phyloP scores from a whole-genome alignment of 805 yeast genomes.

The Tetrapisispora iriomotensis region DNA sequence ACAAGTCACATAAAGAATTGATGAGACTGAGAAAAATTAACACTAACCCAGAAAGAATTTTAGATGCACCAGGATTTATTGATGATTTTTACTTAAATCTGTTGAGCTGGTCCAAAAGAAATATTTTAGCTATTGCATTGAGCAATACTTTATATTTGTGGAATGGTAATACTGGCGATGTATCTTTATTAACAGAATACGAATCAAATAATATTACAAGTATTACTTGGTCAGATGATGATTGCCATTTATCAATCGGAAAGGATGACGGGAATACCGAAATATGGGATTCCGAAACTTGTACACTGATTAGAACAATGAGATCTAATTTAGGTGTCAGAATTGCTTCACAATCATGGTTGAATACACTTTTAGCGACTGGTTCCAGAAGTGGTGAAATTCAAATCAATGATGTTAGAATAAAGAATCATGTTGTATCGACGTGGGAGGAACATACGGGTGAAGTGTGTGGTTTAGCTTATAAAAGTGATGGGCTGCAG shows the following conservation, averaged over 20 bases:
- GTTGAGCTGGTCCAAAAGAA: slow-evolving; percentile 77
- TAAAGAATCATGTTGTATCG: slow-evolving; percentile 62
- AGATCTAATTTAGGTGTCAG: slow-evolving; percentile 58
- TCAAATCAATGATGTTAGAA: slow-evolving; percentile 81
- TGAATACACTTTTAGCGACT: slow-evolving; percentile 66
- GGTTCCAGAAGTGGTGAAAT: slow-evolving; percentile 83
- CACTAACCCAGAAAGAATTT: slow-evolving; percentile 80
- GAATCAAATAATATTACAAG: slow-evolving; percentile 35
- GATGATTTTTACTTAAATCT: slow-evolving; percentile 89
- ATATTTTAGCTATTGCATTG: slow-evolving; percentile 79
- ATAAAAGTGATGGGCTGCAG: slow-evolving; percentile 75
- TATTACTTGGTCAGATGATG: slow-evolving; percentile 85
- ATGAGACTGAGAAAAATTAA: slow-evolving; percentile 71
- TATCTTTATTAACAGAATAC: slow-evolving; percentile 55
- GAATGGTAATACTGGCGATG: slow-evolving; percentile 81
- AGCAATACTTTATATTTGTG: slow-evolving; percentile 79
- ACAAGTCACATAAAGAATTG: slow-evolving; percentile 31
- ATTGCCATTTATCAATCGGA: slow-evolving; percentile 77
- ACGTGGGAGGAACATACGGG: slow-evolving; percentile 62
- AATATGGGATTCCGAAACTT: slow-evolving; percentile 86
- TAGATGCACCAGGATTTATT: slow-evolving; percentile 91
- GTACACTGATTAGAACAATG: slow-evolving; percentile 69
- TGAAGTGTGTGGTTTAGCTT: slow-evolving; percentile 86
- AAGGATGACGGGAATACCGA: slow-evolving; percentile 75
- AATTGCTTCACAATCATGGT: slow-evolving; percentile 80